phyloP scores from a whole-genome alignment of 805 yeast genomes.

The Candida nonsorbophila region DNA sequence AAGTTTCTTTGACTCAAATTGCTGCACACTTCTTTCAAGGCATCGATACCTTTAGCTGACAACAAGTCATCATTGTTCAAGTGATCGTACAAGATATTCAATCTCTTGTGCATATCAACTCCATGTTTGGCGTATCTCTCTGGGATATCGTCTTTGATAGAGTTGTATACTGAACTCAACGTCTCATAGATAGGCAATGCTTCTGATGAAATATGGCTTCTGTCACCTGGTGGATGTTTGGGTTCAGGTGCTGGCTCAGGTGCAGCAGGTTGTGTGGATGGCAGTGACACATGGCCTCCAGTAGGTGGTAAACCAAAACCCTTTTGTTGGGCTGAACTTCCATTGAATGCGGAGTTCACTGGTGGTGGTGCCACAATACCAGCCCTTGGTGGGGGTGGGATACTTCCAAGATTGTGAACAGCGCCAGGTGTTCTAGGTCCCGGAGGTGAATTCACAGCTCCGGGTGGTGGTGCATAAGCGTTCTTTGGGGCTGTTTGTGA shows the following conservation, averaged over 20 bases:
- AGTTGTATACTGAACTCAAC: slow-evolving; percentile 49
- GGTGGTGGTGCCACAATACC: slow-evolving; percentile 5
- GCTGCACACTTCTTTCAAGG: slow-evolving; percentile 46
- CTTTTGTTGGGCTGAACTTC: slow-evolving; percentile 3
- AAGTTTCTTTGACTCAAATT: slow-evolving; percentile 52
- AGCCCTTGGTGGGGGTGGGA: slow-evolving; percentile 8
- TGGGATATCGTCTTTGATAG: slow-evolving; percentile 70
- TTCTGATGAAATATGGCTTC: slow-evolving; percentile 58
- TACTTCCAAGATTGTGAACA: background rate
- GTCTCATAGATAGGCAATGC: slow-evolving; percentile 55
- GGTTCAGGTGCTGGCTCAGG: slow-evolving; percentile 15
- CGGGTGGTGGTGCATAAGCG: slow-evolving; percentile 21
- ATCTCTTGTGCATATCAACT: slow-evolving; percentile 75
- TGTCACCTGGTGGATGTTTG: slow-evolving; percentile 59
- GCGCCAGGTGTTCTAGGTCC: slow-evolving; percentile 4
- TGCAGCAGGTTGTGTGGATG: slow-evolving; percentile 17
- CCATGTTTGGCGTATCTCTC: slow-evolving; percentile 68
- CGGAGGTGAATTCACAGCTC: slow-evolving; percentile 13
- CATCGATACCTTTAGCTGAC: slow-evolving; percentile 48
- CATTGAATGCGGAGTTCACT: too few relatives aligned
- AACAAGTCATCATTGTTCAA: slow-evolving; percentile 69
- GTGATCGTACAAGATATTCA: slow-evolving; percentile 70
- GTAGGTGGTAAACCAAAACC: slow-evolving; percentile 22
- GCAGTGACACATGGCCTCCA: slow-evolving; percentile 13
- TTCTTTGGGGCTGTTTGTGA: slow-evolving; percentile 27